Percentiles rank a stretch among this genome's conserved stretches.
Evolutionary conservation across 306 rosid species (phyloP).

Genomic region (Dalbergia cochinchinensis): DNA sequence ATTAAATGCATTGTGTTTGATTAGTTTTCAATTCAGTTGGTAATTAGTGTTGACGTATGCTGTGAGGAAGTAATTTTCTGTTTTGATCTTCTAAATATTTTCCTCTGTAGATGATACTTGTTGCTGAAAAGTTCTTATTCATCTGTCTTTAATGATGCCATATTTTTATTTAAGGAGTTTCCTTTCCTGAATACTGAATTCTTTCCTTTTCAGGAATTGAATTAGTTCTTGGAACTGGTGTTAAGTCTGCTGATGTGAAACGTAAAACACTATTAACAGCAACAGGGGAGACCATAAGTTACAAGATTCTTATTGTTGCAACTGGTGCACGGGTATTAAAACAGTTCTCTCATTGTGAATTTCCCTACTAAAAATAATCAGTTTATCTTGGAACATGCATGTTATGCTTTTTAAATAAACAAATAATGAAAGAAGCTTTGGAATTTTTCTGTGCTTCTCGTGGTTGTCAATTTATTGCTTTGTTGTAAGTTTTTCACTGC

Average conservation of each 20-base stretch:
- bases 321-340: conserved; percentile 99
- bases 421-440: conserved; percentile 19
- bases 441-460: neutral
- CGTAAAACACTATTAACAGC: conserved; percentile 87
- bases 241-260: conserved; percentile 92
- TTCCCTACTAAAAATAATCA: conserved; percentile 25
- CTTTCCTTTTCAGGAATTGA: conserved; percentile 72
- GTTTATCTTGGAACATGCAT: conserved; percentile 26
- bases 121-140: conserved; percentile 25
- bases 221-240: conserved; percentile 92
- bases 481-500: conserved; percentile 1
- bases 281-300: conserved; percentile 97
- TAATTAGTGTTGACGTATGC: conserved; percentile 6
- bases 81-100: conserved; percentile 19
- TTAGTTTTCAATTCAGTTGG: conserved; percentile 1
- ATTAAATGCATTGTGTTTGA: conserved; percentile 7
- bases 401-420: conserved; percentile 5
- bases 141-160: conserved; percentile 12
- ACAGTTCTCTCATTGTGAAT: conserved; percentile 50
- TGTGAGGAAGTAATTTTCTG: conserved; percentile 17
- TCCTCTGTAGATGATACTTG: conserved; percentile 19
- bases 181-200: conserved; percentile 41
- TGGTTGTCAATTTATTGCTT: neutral
- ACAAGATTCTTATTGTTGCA: conserved; percentile 90
- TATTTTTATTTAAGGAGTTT: conserved; percentile 18